Evolutionary conservation across 306 rosid genomes (phyloP), one percentile per base, ranked within the genome.

Genomic region (Vicia faba): DNA sequence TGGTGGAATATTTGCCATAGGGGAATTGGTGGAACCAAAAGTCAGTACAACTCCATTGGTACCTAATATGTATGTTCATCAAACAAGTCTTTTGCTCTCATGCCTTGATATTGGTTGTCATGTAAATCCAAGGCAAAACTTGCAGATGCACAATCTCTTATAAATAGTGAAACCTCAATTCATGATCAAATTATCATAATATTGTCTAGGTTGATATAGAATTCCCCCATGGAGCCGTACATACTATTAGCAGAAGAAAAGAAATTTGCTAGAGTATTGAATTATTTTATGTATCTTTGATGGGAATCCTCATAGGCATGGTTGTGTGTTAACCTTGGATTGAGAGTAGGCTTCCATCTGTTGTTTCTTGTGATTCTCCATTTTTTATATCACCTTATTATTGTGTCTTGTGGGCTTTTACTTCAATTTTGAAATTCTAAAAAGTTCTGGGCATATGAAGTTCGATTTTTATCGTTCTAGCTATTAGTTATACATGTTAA

Each of bases 1-100:
- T 54, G 99, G 97, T 73, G 99, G 99, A 79, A 88, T 95, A 78
- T 95, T 84, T 77, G 90, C 99, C 72, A 84, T 95, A 49, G 99
- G 99, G 82, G 90, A 95, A 75, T 90, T 95, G 81, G 89, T 91
- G 78, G 80, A 90, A 76, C 99, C 99, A 36, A 77, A 74, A 84
- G 87, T 95, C 65, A 80, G 80, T 2, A 86, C 88, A 49, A 85
- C 96, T 71, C 87, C 96, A 28, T 54, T 95, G 70, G 80, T 95
- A 61, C 85, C 83, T 33, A 80, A 67, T 46, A 84, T 85, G 99
- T 95, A 88, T 53, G 99, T 87, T 68, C 60, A 63, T 61, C 26
- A 59, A 75, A 64, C 44, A 51, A 59, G 26, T 69, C 10, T 78
- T 72, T 23, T 73, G 35, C 45, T 69, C 51, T 18, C 56, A 35